Evolutionary conservation across 2,329 filamentous ascomycete species (phyloP).

Genomic region (Cladosporium sphaerospermum): DNA sequence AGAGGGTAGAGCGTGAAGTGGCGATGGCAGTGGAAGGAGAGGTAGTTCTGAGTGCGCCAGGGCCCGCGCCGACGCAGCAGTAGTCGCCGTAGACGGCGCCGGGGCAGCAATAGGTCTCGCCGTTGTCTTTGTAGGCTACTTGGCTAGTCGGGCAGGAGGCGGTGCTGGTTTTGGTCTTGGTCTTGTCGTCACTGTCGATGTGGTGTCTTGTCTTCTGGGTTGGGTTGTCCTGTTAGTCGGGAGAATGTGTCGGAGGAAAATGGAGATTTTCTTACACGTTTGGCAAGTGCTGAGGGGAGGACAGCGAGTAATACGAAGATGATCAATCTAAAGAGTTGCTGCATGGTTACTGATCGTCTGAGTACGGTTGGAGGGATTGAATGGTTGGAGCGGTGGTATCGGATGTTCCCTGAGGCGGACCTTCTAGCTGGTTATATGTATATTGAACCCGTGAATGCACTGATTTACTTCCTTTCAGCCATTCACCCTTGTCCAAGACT

Average conservation of each 20-base stretch:
- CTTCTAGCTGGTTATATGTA: no score
- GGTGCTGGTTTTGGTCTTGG: background rate
- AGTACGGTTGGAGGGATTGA: no score
- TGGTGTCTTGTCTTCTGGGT: background rate
- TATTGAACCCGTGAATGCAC: no score
- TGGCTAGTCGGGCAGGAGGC: background rate
- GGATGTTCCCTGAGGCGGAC: no score
- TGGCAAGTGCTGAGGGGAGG: background rate
- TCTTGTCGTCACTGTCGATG: background rate
- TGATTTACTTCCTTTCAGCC: no score
- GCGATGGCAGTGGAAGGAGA: no score
- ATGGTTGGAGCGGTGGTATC: no score
- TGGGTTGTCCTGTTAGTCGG: background rate
- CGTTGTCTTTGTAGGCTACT: background rate
- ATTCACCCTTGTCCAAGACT: no score
- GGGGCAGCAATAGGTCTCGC: background rate
- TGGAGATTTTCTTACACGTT: background rate
- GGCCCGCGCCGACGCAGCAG: background rate
- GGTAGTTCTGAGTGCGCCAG: background rate
- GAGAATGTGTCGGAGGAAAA: no score
- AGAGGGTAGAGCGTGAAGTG: no score
- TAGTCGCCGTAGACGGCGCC: conserved; percentile 1
- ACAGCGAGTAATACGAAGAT: background rate
- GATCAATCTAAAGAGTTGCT: no score
- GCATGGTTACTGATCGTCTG: no score